Evolutionary conservation across 1,284 basidiomycete species (phyloP).

Genomic region (Ustilago cynodontis): DNA sequence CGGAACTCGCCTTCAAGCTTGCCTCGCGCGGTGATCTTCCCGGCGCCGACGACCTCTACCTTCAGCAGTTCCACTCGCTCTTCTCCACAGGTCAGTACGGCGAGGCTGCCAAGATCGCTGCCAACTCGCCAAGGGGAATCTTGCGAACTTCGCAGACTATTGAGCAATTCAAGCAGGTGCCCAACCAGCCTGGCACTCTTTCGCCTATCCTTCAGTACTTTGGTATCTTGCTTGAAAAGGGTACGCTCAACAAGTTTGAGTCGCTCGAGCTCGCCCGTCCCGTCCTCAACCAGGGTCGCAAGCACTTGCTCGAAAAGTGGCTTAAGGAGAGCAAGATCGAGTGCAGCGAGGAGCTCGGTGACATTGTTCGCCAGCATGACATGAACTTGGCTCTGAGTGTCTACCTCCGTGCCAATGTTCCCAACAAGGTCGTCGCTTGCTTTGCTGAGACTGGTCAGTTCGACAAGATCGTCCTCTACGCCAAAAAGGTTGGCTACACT

Average conservation of each 20-base stretch:
- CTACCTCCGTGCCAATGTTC: slow-evolving; percentile 96
- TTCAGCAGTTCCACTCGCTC: slow-evolving; percentile 93
- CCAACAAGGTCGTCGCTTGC: slow-evolving; percentile 96
- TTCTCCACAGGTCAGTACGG: slow-evolving; percentile 90
- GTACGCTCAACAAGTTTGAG: slow-evolving; percentile 96
- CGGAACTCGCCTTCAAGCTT: slow-evolving; percentile 97
- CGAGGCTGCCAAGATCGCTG: slow-evolving; percentile 98
- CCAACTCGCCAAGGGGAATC: slow-evolving; percentile 96
- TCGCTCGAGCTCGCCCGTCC: slow-evolving; percentile 96
- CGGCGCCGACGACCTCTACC: slow-evolving; percentile 96
- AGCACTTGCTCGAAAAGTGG: slow-evolving; percentile 99
- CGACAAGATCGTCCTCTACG: slow-evolving; percentile 97
- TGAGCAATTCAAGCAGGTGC: slow-evolving; percentile 96
- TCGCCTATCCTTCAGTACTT: slow-evolving; percentile 99
- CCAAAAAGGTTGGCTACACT: slow-evolving; percentile 94
- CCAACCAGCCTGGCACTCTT: slow-evolving; percentile 87
- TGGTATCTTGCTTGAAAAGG: slow-evolving; percentile 96
- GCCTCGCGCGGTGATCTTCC: slow-evolving; percentile 97
- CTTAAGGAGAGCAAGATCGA: slow-evolving; percentile 99
- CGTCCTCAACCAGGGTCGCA: slow-evolving; percentile 94
- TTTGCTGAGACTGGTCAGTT: slow-evolving; percentile 99
- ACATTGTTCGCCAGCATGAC: slow-evolving; percentile 93
- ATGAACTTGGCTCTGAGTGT: slow-evolving; percentile 99
- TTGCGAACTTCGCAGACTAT: slow-evolving; percentile 95
- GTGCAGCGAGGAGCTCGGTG: slow-evolving; percentile 97